Conservation (phyloP, 257 asterid species). For the Fraxinus quadrangulata region DNA sequence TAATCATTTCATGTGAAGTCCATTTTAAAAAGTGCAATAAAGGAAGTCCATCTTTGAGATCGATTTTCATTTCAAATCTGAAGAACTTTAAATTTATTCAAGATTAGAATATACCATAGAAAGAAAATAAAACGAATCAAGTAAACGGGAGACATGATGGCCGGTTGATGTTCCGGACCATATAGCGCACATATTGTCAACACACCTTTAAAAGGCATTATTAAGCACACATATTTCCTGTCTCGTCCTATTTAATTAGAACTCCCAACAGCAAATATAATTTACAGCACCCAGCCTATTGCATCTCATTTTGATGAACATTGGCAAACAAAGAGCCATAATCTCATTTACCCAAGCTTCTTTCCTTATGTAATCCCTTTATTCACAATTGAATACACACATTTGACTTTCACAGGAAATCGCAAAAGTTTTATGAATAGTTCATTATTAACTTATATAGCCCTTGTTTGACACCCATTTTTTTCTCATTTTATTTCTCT, state of each 20-base stretch:
- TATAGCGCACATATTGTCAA: neutral
- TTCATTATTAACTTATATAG: neutral
- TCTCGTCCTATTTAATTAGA: neutral
- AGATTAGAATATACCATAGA: neutral
- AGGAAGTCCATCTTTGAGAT: neutral
- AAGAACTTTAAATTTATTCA: neutral
- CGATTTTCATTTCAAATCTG: neutral
- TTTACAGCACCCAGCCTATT: neutral
- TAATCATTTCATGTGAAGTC: neutral
- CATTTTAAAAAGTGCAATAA: neutral
- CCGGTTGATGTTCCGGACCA: neutral
- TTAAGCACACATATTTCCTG: neutral
- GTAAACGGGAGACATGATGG: neutral
- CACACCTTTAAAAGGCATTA: neutral
- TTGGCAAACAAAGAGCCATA: neutral
- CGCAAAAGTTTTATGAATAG: neutral
- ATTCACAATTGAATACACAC: neutral
- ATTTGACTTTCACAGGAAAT: neutral
- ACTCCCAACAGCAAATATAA: neutral
- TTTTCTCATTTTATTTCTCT: too few species aligned
- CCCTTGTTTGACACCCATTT: too few species aligned
- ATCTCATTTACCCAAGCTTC: neutral
- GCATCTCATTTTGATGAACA: neutral
- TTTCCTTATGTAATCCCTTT: neutral
- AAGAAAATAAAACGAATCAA: neutral